Conservation (phyloP, 2,329 filamentous ascomycete species). For the Fusarium sp. region DNA sequence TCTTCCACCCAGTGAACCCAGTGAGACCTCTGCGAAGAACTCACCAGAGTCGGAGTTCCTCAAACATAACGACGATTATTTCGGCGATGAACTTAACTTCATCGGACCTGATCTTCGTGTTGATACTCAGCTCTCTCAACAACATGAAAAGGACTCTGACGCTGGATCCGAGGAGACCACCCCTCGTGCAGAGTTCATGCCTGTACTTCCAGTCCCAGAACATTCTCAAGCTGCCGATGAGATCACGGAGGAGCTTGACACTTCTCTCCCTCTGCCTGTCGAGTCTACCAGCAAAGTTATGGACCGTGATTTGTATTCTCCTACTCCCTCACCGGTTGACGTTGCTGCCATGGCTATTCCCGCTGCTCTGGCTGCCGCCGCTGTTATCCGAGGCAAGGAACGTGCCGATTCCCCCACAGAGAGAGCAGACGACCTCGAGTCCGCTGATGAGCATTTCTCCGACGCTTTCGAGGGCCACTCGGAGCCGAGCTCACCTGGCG, state of each 20-base stretch:
- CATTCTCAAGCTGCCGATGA: constrained; percentile 5
- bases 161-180: constrained; percentile 76
- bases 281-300: constrained; percentile 59
- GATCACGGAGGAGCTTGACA: constrained; percentile 20
- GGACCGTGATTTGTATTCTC: constrained; percentile 59
- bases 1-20: constrained; percentile 62
- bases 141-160: constrained; percentile 58
- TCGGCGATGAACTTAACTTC: constrained; percentile 41
- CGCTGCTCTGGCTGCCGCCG: constrained; percentile 45
- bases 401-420: constrained; percentile 36
- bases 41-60: constrained; percentile 52
- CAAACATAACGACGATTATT: constrained; percentile 49
- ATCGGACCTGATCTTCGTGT: constrained; percentile 54
- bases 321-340: constrained; percentile 54
- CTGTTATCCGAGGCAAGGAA: constrained; percentile 43
- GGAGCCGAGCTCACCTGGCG: constrained; percentile 35
- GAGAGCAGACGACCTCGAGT: constrained; percentile 51
- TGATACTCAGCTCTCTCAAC: constrained; percentile 55
- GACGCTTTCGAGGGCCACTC: constrained; percentile 51
- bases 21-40: constrained; percentile 54
- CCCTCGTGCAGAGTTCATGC: constrained; percentile 69
- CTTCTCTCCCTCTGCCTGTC: constrained; percentile 56
- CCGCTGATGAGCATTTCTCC: constrained; percentile 55
- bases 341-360: constrained; percentile 44
- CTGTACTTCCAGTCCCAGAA: constrained; percentile 46